A percentile compares a stretch with the other conserved stretches of the same genome.
These are phyloP conservation scores for Endotrypanum monterogeii DNA, from an alignment of 208 protist genomes.

Conservation along the genomic window DNA sequence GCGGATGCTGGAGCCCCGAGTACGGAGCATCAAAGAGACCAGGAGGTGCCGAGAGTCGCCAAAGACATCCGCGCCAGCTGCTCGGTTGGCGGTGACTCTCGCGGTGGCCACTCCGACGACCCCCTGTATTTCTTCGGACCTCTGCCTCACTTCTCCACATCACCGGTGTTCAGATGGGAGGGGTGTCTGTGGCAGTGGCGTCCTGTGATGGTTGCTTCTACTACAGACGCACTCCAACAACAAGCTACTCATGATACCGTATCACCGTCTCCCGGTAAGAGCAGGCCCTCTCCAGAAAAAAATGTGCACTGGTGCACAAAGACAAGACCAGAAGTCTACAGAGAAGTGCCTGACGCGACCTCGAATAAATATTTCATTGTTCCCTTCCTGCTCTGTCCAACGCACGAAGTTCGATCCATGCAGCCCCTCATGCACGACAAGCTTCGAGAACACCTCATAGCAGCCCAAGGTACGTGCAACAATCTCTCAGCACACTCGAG, in stretches of 20 bases:
- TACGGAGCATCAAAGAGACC: background rate
- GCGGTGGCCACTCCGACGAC: background rate
- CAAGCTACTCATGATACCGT: background rate
- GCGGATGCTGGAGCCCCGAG: background rate
- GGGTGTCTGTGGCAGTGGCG: slow-evolving; percentile 80
- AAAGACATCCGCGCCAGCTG: background rate
- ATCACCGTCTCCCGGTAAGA: background rate
- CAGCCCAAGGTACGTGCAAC: background rate
- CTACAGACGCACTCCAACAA: background rate
- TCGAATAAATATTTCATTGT: slow-evolving; percentile 20
- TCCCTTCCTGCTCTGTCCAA: slow-evolving; percentile 59
- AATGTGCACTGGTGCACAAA: background rate
- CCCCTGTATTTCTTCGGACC: slow-evolving; percentile 19
- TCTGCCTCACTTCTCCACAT: slow-evolving; percentile 31
- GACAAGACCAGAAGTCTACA: too few relatives aligned
- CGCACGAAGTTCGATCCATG: slow-evolving; percentile 16
- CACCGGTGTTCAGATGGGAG: slow-evolving; percentile 50
- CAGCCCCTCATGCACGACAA: slow-evolving; percentile 12
- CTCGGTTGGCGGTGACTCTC: background rate
- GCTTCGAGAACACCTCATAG: slow-evolving; percentile 4
- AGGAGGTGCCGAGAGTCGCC: background rate
- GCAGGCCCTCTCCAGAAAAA: background rate
- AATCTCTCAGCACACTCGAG: background rate
- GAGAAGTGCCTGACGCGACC: background rate
- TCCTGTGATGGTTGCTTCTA: slow-evolving; percentile 10